These are phyloP conservation scores for Exophiala bonariae DNA, from an alignment of 2,329 filamentous ascomycete genomes.

Conservation along the genomic window DNA sequence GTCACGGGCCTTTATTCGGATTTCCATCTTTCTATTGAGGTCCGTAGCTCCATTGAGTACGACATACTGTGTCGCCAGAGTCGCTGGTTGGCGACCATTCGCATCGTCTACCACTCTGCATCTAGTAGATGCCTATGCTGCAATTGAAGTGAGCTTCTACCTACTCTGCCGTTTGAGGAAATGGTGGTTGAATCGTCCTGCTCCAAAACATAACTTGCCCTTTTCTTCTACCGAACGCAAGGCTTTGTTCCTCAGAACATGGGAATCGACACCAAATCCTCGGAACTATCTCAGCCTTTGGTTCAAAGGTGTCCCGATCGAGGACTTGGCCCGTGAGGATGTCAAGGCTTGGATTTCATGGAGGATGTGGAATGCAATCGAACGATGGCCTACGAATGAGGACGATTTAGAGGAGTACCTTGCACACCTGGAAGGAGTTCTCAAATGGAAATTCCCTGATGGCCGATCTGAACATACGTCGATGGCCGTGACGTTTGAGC, in stretches of 20 bases:
- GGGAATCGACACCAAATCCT: slow-evolving; percentile 54
- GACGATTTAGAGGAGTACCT: slow-evolving; percentile 59
- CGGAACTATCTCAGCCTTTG: slow-evolving; percentile 62
- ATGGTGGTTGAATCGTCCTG: slow-evolving; percentile 50
- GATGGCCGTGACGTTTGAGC: slow-evolving; percentile 64
- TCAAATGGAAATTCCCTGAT: slow-evolving; percentile 51
- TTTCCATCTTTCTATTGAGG: background rate
- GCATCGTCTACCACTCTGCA: too few species aligned
- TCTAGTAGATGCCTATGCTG: background rate
- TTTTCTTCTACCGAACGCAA: slow-evolving; percentile 50
- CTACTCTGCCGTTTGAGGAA: slow-evolving; percentile 55
- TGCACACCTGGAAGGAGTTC: slow-evolving; percentile 51
- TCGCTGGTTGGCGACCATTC: background rate
- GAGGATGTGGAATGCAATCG: slow-evolving; percentile 60
- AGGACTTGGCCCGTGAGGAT: slow-evolving; percentile 64
- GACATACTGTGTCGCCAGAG: background rate
- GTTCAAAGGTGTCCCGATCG: slow-evolving; percentile 62
- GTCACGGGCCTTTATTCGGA: background rate
- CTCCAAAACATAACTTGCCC: slow-evolving; percentile 46
- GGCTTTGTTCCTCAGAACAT: slow-evolving; percentile 58
- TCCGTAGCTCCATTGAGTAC: background rate
- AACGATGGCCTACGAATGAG: slow-evolving; percentile 39
- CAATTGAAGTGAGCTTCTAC: slow-evolving; percentile 57
- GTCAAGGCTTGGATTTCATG: slow-evolving; percentile 66
- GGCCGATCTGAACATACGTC: slow-evolving; percentile 60